Conservation (phyloP, 306 rosid genomes). For the Fragaria ananassa region DNA sequence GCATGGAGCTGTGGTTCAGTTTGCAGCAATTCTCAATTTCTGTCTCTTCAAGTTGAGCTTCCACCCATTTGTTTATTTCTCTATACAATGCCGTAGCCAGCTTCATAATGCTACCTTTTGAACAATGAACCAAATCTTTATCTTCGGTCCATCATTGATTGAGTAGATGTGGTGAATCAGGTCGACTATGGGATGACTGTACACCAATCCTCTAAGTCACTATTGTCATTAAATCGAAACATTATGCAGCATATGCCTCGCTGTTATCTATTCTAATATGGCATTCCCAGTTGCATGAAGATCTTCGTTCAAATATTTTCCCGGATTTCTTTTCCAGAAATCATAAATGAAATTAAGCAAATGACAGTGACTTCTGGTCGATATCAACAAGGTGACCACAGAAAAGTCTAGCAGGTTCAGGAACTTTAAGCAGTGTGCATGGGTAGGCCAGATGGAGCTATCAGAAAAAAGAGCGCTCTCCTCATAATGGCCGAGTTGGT, state of each 20-base stretch:
- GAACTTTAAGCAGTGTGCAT: background rate
- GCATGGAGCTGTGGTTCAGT: background rate
- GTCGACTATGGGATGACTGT: background rate
- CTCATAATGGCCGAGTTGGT: constrained; percentile 6
- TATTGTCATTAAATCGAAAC: background rate
- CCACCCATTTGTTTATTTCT: background rate
- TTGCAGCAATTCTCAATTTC: background rate
- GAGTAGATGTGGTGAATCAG: background rate
- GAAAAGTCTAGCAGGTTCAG: background rate
- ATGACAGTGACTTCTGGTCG: background rate
- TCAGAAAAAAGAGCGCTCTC: background rate
- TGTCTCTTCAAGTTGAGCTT: background rate
- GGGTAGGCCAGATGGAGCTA: background rate
- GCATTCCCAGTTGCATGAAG: background rate
- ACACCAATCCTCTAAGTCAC: background rate
- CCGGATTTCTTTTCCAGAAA: background rate
- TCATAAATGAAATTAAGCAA: background rate
- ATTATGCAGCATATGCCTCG: background rate
- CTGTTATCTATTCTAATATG: background rate
- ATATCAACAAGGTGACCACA: constrained; percentile 7
- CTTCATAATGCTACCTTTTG: background rate
- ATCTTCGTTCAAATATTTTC: background rate
- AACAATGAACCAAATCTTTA: background rate
- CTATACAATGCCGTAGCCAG: background rate
- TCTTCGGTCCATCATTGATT: background rate